A percentile compares a stretch with the other conserved stretches of the same genome.
phyloP scores from a whole-genome alignment of 2,329 filamentous ascomycete genomes.

The Rutstroemia sp. region DNA sequence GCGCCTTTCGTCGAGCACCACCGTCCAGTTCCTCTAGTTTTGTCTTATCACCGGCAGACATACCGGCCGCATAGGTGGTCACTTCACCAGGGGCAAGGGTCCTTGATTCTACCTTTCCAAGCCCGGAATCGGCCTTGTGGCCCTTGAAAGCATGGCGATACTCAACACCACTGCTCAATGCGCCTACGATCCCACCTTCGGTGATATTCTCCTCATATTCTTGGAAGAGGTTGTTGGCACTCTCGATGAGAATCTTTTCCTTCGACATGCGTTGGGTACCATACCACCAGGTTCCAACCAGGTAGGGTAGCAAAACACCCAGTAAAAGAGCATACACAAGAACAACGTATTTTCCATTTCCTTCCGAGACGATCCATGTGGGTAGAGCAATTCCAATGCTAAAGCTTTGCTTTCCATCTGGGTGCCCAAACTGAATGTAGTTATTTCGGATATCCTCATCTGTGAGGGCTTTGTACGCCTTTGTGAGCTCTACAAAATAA shows the following conservation, averaged over 20 bases:
- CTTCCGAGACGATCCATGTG: conserved; percentile 85
- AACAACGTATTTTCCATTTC: conserved; percentile 91
- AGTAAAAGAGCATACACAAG: conserved; percentile 83
- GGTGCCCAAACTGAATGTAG: conserved; percentile 91
- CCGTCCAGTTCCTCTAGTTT: conserved; percentile 76
- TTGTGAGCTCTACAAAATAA: conserved; percentile 88
- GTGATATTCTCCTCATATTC: conserved; percentile 83
- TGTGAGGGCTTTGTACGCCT: conserved; percentile 95
- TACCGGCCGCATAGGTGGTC: conserved; percentile 45
- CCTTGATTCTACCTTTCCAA: conserved; percentile 77
- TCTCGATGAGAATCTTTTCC: conserved; percentile 87
- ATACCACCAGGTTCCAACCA: conserved; percentile 98
- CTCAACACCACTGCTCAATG: conserved; percentile 80
- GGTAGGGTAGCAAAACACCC: conserved; percentile 83
- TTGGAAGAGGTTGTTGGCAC: conserved; percentile 88
- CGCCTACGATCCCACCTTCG: conserved; percentile 70
- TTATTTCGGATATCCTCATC: conserved; percentile 97
- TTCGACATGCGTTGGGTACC: conserved; percentile 88
- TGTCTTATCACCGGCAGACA: conserved; percentile 67
- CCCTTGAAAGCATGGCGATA: conserved; percentile 71
- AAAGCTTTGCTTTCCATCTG: conserved; percentile 95
- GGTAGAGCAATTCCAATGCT: conserved; percentile 96
- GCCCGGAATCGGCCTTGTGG: conserved; percentile 69
- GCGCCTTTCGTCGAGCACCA: conserved; percentile 72
- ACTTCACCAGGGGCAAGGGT: conserved; percentile 56